phyloP scores from a whole-genome alignment of 2,329 filamentous ascomycete genomes.

The Alternaria gansuensis region DNA sequence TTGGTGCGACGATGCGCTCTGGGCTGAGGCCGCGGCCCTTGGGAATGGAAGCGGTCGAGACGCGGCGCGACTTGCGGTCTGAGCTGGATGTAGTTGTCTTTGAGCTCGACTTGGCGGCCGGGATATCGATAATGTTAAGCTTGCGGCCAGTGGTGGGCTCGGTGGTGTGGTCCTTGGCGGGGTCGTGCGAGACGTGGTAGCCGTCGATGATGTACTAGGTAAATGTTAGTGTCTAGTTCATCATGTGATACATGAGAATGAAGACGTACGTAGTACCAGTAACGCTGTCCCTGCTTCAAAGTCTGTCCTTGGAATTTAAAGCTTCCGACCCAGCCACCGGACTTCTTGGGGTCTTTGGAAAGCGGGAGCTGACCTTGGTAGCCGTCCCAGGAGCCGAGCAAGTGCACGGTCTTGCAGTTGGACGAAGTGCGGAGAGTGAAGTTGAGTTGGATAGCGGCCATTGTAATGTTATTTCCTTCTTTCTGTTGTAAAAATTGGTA shows the following conservation, averaged over 20 bases:
- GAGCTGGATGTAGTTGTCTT: constrained; percentile 58
- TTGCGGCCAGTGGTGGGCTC: constrained; percentile 97
- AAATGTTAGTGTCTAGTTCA: constrained; percentile 30
- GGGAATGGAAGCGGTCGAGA: constrained; percentile 72
- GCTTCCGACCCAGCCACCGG: constrained; percentile 92
- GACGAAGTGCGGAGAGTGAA: constrained; percentile 96
- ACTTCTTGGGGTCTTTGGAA: constrained; percentile 88
- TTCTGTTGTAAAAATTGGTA: constrained; percentile 33
- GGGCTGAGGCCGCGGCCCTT: constrained; percentile 89
- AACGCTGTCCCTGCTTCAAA: constrained; percentile 86
- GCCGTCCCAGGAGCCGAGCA: constrained; percentile 98
- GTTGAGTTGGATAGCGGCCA: constrained; percentile 92
- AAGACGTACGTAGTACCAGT: constrained; percentile 92
- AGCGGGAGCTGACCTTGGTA: constrained; percentile 94
- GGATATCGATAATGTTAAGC: constrained; percentile 96
- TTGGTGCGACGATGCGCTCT: constrained; percentile 89
- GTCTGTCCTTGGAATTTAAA: constrained; percentile 93
- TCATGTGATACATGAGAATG: background rate
- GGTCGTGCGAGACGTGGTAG: constrained; percentile 97
- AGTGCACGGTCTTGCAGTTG: constrained; percentile 95
- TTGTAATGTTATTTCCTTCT: constrained; percentile 55
- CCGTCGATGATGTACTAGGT: constrained; percentile 91
- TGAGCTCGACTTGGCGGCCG: constrained; percentile 60
- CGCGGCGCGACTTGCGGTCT: constrained; percentile 59
- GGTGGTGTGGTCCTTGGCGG: constrained; percentile 83